Conservation (phyloP, 768 basidiomycete genomes). For the Imleria badia region DNA sequence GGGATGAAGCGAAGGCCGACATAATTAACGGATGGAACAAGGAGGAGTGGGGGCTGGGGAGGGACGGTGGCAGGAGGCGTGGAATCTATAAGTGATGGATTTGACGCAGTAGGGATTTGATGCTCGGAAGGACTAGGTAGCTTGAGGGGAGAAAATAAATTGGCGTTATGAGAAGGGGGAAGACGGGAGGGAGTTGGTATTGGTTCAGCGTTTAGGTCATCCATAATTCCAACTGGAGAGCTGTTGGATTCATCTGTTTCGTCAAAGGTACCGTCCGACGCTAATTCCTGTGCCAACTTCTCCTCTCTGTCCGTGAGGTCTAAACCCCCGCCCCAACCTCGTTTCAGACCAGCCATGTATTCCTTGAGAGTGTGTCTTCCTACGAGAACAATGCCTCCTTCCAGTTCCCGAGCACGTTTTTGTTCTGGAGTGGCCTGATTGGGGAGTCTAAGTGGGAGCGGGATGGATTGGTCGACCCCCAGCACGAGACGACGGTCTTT, state of each 20-base stretch:
- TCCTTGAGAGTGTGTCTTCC: constrained; percentile 94
- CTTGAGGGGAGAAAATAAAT: constrained; percentile 34
- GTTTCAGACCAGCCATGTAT: constrained; percentile 82
- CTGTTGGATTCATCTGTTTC: constrained; percentile 47
- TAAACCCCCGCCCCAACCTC: constrained; percentile 79
- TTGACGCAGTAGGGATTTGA: constrained; percentile 15
- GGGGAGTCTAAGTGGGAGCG: constrained; percentile 46
- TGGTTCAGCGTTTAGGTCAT: constrained; percentile 36
- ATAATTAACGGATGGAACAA: constrained; percentile 71
- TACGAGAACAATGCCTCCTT: constrained; percentile 83
- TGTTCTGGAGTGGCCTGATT: constrained; percentile 52
- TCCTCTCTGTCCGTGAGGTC: constrained; percentile 73
- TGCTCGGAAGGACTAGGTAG: constrained; percentile 21
- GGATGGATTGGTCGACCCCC: constrained; percentile 57
- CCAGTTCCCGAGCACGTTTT: constrained; percentile 56
- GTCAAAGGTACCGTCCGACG: constrained; percentile 76
- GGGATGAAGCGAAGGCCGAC: constrained; percentile 85
- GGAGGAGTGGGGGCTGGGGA: constrained; percentile 73
- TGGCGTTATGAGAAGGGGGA: constrained; percentile 33
- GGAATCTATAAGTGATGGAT: constrained; percentile 36
- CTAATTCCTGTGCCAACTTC: constrained; percentile 60
- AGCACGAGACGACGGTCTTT: constrained; percentile 63
- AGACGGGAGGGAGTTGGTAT: constrained; percentile 43
- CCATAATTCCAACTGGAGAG: constrained; percentile 23
- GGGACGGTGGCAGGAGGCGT: constrained; percentile 59